A percentile compares a stretch with the other conserved stretches of the same genome.
phyloP scores from a whole-genome alignment of 805 yeast species.

The Candida orba region DNA sequence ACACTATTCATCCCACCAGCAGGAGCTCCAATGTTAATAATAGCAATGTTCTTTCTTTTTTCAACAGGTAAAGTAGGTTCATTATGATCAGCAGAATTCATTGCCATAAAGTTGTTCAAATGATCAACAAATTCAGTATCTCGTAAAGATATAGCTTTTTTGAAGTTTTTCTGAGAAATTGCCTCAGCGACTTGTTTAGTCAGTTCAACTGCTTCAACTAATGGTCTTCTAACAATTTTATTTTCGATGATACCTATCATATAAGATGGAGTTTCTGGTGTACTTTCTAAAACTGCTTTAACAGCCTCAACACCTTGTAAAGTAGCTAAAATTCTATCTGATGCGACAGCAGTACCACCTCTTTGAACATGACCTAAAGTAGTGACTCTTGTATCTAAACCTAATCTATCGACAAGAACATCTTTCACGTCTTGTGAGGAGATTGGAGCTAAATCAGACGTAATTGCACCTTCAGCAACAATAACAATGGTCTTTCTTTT shows the following conservation, averaged over 20 bases:
- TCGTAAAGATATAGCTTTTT: slow-evolving; percentile 61
- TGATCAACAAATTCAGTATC: slow-evolving; percentile 67
- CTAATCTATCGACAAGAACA: slow-evolving; percentile 56
- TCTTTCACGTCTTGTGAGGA: slow-evolving; percentile 58
- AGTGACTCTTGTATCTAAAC: slow-evolving; percentile 72
- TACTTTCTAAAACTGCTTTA: slow-evolving; percentile 58
- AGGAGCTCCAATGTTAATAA: slow-evolving; percentile 75
- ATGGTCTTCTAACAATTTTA: slow-evolving; percentile 57
- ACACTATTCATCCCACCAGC: slow-evolving; percentile 75
- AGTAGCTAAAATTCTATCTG: slow-evolving; percentile 65
- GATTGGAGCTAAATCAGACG: slow-evolving; percentile 59
- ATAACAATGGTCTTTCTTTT: slow-evolving; percentile 73
- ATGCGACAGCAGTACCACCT: slow-evolving; percentile 78
- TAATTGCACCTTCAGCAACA: slow-evolving; percentile 82
- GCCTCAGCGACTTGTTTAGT: slow-evolving; percentile 71
- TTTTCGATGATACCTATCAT: slow-evolving; percentile 70
- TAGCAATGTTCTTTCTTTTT: slow-evolving; percentile 55
- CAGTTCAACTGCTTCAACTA: slow-evolving; percentile 65
- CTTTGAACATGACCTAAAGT: slow-evolving; percentile 77
- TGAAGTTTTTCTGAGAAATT: slow-evolving; percentile 58
- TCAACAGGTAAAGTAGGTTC: slow-evolving; percentile 49
- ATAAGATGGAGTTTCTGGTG: slow-evolving; percentile 71
- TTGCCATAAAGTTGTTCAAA: slow-evolving; percentile 54
- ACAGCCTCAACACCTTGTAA: slow-evolving; percentile 81
- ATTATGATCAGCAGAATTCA: slow-evolving; percentile 60